phyloP scores from a whole-genome alignment of 345 rosid genomes.

The Eucalyptus regnans region DNA sequence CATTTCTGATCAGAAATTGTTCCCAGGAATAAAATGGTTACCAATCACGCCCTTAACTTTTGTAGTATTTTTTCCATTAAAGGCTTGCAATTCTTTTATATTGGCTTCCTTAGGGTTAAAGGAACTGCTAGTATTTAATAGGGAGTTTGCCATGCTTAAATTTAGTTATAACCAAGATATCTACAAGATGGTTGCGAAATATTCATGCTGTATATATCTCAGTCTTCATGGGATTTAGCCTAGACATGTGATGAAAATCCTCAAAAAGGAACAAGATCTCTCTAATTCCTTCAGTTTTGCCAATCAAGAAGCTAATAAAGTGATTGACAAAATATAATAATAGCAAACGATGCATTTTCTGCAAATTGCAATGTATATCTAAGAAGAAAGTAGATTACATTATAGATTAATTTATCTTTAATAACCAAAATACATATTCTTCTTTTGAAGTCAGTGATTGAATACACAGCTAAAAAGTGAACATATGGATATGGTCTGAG shows the following conservation, averaged over 20 bases:
- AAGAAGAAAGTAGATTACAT: not conserved
- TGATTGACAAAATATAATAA: not conserved
- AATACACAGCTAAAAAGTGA: not conserved
- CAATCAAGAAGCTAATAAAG: not conserved
- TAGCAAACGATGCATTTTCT: not conserved
- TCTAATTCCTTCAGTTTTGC: not conserved
- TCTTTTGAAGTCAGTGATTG: not conserved
- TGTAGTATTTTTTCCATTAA: not conserved
- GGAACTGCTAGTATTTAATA: not conserved
- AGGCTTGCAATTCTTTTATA: not conserved
- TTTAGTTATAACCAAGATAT: not conserved
- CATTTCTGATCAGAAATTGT: fast-evolving
- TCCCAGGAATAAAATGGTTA: fast-evolving
- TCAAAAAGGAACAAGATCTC: not conserved
- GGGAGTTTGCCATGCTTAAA: not conserved
- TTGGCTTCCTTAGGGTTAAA: not conserved
- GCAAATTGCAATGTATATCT: not conserved
- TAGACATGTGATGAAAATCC: not conserved
- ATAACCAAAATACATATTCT: not conserved
- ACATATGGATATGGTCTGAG: not conserved
- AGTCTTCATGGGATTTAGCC: not conserved
- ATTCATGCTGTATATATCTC: not conserved
- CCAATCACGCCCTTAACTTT: no score
- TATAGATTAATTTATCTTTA: not conserved
- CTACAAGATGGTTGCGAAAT: not conserved